Conservation (phyloP, 2,329 filamentous ascomycete genomes). For the Cladosporium sp. region DNA sequence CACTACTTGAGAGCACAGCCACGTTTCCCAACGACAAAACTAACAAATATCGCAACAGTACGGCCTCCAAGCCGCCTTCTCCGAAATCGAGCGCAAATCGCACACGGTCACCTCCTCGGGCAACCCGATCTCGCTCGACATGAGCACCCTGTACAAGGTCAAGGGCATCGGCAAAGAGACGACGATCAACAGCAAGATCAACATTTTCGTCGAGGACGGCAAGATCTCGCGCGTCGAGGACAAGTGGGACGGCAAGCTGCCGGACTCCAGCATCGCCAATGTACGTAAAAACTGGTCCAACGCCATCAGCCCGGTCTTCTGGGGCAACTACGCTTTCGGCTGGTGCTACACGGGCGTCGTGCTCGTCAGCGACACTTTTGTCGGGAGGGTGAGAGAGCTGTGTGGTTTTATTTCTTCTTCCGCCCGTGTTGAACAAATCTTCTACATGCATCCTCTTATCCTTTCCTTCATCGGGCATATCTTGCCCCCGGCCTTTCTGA, state of each 20-base stretch:
- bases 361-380: constrained; percentile 36
- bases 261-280: constrained; percentile 47
- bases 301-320: constrained; percentile 33
- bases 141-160: constrained; percentile 51
- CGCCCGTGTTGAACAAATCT: too few relatives aligned
- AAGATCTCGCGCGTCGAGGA: constrained; percentile 53
- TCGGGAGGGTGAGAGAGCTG: constrained; percentile 37
- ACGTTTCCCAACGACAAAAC: too few relatives aligned
- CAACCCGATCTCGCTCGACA: constrained; percentile 56
- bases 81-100: constrained; percentile 52
- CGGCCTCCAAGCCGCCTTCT: constrained; percentile 56
- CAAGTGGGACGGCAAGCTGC: constrained; percentile 52
- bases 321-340: constrained; percentile 34
- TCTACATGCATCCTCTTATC: constrained; percentile 7
- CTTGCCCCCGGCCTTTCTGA: neutral
- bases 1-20: too few relatives aligned
- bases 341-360: constrained; percentile 38
- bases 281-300: constrained; percentile 40
- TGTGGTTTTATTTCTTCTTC: neutral
- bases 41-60: constrained; percentile 48
- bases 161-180: constrained; percentile 52
- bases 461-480: neutral
- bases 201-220: constrained; percentile 42
- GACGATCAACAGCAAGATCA: constrained; percentile 46
- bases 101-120: constrained; percentile 52